A percentile compares a stretch with the other conserved stretches of the same genome.
Conservation (phyloP, 1,139 yeast genomes). For the Yamadazyma atmosphaerica region DNA sequence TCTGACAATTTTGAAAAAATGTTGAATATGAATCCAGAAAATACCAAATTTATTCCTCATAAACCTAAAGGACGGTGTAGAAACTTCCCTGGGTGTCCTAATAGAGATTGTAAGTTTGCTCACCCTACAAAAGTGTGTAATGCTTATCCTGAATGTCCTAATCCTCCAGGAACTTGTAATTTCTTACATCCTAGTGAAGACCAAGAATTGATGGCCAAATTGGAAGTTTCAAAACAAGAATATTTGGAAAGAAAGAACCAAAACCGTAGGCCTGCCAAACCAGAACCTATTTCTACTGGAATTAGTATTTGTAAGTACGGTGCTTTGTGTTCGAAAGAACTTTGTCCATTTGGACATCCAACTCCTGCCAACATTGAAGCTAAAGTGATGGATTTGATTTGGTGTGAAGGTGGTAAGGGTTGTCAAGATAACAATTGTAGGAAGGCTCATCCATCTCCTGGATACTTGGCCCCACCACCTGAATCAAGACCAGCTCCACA, state of each 20-base stretch:
- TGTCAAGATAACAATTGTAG: conserved; percentile 64
- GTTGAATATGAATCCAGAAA: conserved; percentile 30
- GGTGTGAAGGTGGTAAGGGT: conserved; percentile 73
- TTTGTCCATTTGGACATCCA: conserved; percentile 89
- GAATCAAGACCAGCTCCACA: conserved; percentile 14
- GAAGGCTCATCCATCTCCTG: conserved; percentile 81
- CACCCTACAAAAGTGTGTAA: conserved; percentile 81
- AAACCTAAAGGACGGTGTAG: conserved; percentile 68
- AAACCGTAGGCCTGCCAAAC: conserved; percentile 14
- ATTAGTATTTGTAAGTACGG: conserved; percentile 76
- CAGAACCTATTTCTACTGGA: conserved; percentile 33
- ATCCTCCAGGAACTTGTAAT: conserved; percentile 80
- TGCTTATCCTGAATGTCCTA: conserved; percentile 77
- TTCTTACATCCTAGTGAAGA: conserved; percentile 85
- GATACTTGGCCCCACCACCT: conserved; percentile 35
- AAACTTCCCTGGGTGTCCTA: conserved; percentile 75
- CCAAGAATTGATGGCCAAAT: conserved; percentile 64
- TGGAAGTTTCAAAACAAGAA: conserved; percentile 58
- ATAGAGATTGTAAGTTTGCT: conserved; percentile 66
- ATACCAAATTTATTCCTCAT: conserved; percentile 31
- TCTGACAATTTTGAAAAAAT: conserved; percentile 43
- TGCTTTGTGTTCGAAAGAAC: conserved; percentile 66
- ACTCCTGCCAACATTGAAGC: conserved; percentile 81
- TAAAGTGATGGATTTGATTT: conserved; percentile 62
- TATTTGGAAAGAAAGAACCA: conserved; percentile 37